These are phyloP conservation scores for Thuidium tamariscinum DNA, from an alignment of 225 moss, liverwort and hornwort species.

Conservation along the genomic window DNA sequence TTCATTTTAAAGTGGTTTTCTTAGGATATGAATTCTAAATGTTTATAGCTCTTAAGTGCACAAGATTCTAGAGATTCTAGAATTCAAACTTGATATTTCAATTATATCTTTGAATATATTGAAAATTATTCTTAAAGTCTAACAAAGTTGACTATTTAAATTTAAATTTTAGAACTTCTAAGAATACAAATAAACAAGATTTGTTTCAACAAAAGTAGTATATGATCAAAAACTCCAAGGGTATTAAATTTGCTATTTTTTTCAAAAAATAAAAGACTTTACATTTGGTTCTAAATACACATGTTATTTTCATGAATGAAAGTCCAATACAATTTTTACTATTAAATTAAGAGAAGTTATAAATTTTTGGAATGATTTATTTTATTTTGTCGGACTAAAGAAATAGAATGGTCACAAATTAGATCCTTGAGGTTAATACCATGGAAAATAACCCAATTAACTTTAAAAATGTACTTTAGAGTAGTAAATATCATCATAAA, in stretches of 20 bases:
- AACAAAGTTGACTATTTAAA: too few relatives aligned
- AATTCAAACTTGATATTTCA: not conserved
- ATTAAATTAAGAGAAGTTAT: not conserved
- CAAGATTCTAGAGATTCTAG: not conserved
- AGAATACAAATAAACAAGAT: not conserved
- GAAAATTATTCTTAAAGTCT: not conserved
- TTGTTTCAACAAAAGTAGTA: too few relatives aligned
- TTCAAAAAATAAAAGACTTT: not conserved
- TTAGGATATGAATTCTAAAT: not conserved
- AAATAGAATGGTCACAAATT: accelerated
- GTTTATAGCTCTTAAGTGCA: not conserved
- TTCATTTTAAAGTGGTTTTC: not conserved
- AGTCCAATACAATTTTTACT: accelerated
- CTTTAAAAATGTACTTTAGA: not conserved
- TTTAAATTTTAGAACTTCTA: not conserved
- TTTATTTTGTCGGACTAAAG: not conserved
- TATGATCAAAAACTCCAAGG: not conserved
- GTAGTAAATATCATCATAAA: not conserved
- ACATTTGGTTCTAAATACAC: not conserved
- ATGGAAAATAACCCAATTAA: not conserved
- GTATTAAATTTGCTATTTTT: not conserved
- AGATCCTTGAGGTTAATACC: not conserved
- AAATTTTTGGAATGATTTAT: too few relatives aligned
- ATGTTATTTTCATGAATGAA: not conserved
- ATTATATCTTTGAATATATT: not conserved